Base-by-base conservation (phyloP, 2,329 filamentous ascomycete species). In the Trichophyton benhamiae region DNA sequence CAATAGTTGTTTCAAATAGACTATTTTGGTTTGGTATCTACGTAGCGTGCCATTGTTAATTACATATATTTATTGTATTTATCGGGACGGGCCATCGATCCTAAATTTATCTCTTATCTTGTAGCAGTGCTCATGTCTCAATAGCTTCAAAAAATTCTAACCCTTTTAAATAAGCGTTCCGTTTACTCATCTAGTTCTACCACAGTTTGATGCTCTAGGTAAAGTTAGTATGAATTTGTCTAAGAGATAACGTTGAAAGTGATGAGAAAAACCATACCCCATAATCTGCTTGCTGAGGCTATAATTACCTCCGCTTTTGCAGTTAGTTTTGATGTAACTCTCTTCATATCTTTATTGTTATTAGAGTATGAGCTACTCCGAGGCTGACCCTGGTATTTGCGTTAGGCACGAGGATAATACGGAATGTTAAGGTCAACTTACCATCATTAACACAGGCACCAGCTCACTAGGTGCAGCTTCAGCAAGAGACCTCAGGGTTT, bases 401-500 rank as follows among this genome's bases (percentile, higher is more conserved):
- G 15, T 57, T 33, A 57, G 33, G 33, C 2, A 20, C 17, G 3
- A 22, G 25, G 25, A 25, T 3, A 22, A 4, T 11, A 27, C 25
- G 13, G 52, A 20, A 22, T 38, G 49, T 25, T 33, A 27, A 13
- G 8, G 52, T 6, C 8, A 17, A 17, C 52, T 66, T 68, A 84
- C 84, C 79, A 88, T 85, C 77, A 88, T 81, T 58, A 91, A 75
- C n/a, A 91, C 75, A 5, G 87, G 86, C 1, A 89, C 77, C 25
- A 91, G 75, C 64, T 88, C 87, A 63, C 80, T 80, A 0, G 84
- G 80, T 63, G 87, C 81, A 0, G 87, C 86, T 66, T 87, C 87
- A 3, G 87, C 86, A 57, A 91, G 77, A 2, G 82, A 79, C 41
- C 84, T 83, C 30, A 90, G 76, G 25, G 82, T 86, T 67, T 83